Evolutionary conservation across 208 protist genomes (phyloP), one percentile per base, ranked within the genome.

Genomic region (Vickermania spadyakhi): DNA sequence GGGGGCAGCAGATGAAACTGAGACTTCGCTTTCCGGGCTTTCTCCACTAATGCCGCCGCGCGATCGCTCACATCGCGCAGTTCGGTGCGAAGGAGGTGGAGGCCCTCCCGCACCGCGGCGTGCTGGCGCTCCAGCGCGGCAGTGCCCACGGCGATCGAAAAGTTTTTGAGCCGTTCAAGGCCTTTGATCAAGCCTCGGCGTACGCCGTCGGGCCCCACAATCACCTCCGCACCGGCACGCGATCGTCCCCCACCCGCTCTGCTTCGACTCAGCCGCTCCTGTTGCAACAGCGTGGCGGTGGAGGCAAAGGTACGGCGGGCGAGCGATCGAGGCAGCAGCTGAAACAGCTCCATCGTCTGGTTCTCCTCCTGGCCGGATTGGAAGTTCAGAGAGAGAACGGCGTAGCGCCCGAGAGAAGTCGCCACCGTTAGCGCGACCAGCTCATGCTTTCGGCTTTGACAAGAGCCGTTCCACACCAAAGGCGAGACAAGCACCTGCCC

Each of bases 1-100:
- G 88, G 88, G 14, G 84, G 81, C 11, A 94, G 69, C 2, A 91
- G 59, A 60, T 91, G 88, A 70, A 94, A 94, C 60, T 91, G 76
- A 26, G 75, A 63, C 45, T 72, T 83, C 4, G 59, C 56, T 21
- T 71, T 53, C 14, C 81, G 70, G 22, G 80, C 64, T 1, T 72
- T 77, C 2, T 67, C 57, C 18, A 72, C 52, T 2, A 91, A 69
- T 1, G 63, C 30, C 52, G 68, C 52, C 67, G 87, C 62, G 31
- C 77, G 68, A 2, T 36, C 42, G 28, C 82, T 68, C 13, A 94
- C 68, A 14, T 67, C 56, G 14, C 63, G 54, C 29, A 79, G 78
- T 66, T 94, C 87, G 54, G 77, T 72, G 25, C 68, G 60, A 31
- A 84, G 66, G 25, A 83, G 73, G n/a, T 28, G 54, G 25, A 89